Conservation (phyloP, 257 asterid genomes). For the Gentiana straminea region DNA sequence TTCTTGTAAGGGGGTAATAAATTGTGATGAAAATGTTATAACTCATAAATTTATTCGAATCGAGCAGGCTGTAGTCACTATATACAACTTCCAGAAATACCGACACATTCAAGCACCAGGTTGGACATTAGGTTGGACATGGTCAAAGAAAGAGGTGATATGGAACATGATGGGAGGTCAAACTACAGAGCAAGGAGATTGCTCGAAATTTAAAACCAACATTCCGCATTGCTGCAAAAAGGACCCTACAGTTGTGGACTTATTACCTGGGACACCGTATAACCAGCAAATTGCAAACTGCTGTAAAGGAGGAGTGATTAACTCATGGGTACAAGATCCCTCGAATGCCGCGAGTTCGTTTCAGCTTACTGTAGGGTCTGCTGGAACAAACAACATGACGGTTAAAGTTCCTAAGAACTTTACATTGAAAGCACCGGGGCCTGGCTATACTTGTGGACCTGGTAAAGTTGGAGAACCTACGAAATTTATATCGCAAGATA, state of each 20-base stretch:
- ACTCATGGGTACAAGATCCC: constrained; percentile 72
- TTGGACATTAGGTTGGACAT: constrained; percentile 89
- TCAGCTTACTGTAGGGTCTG: constrained; percentile 61
- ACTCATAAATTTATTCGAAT: neutral
- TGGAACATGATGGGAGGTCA: constrained; percentile 84
- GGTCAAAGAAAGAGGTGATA: constrained; percentile 92
- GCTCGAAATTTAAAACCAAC: constrained; percentile 59
- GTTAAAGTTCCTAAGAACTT: constrained; percentile 68
- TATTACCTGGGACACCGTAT: constrained; percentile 76
- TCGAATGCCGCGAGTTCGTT: constrained; percentile 54
- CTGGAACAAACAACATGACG: constrained; percentile 76
- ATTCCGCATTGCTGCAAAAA: constrained; percentile 75
- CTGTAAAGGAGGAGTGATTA: constrained; percentile 77
- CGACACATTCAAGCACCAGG: constrained; percentile 93
- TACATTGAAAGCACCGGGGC: constrained; percentile 73
- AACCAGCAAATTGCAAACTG: constrained; percentile 82
- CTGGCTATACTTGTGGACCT: constrained; percentile 82
- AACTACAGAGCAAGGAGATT: constrained; percentile 88
- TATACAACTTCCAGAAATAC: constrained; percentile 84
- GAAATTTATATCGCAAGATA: constrained; percentile 43
- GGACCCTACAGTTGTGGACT: constrained; percentile 66
- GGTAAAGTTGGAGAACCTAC: constrained; percentile 64
- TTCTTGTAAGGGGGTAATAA: too few species aligned
- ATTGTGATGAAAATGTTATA: too few species aligned
- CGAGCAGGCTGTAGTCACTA: constrained; percentile 60